phyloP scores from a whole-genome alignment of 2,329 filamentous ascomycete species.

The Diplodia sapinea region DNA sequence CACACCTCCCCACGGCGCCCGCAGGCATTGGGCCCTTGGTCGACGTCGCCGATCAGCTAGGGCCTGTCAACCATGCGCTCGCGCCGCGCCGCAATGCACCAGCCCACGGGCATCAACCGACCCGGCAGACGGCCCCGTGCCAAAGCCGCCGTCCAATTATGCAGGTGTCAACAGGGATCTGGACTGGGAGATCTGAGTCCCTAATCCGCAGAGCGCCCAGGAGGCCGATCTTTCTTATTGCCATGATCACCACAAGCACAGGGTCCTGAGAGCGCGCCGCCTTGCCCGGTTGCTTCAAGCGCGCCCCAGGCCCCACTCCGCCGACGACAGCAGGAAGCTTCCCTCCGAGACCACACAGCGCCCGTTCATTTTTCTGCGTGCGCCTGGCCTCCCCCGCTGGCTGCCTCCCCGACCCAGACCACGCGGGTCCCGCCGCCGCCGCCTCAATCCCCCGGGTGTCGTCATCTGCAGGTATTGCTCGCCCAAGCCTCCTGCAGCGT shows the following conservation, averaged over 20 bases:
- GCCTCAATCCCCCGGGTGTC: constrained; percentile 30
- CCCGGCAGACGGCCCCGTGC: constrained; percentile 30
- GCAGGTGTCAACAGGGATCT: constrained; percentile 30
- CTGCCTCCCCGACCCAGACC: constrained; percentile 3
- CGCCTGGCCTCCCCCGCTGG: constrained; percentile 9
- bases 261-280: constrained; percentile 24
- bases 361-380: constrained; percentile 14
- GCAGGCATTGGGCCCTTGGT: constrained; percentile 9
- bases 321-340: constrained; percentile 12
- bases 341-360: constrained; percentile 14
- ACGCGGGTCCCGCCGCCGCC: constrained; percentile 13
- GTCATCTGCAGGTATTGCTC: constrained; percentile 29
- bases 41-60: constrained; percentile 22
- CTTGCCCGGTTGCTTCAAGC: constrained; percentile 9
- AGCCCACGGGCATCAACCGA: constrained; percentile 30
- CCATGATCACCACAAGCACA: constrained; percentile 32
- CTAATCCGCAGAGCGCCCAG: constrained; percentile 30
- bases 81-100: constrained; percentile 31
- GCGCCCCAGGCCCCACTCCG: constrained; percentile 12
- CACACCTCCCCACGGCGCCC: constrained; percentile 20
- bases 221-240: constrained; percentile 32
- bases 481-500: constrained; percentile 27
- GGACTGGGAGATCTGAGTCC: constrained; percentile 30
- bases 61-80: constrained; percentile 28
- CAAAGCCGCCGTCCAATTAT: constrained; percentile 31